These are phyloP conservation scores for Phyllosticta ampelicida DNA, from an alignment of 2,329 filamentous ascomycete genomes.

Conservation along the genomic window DNA sequence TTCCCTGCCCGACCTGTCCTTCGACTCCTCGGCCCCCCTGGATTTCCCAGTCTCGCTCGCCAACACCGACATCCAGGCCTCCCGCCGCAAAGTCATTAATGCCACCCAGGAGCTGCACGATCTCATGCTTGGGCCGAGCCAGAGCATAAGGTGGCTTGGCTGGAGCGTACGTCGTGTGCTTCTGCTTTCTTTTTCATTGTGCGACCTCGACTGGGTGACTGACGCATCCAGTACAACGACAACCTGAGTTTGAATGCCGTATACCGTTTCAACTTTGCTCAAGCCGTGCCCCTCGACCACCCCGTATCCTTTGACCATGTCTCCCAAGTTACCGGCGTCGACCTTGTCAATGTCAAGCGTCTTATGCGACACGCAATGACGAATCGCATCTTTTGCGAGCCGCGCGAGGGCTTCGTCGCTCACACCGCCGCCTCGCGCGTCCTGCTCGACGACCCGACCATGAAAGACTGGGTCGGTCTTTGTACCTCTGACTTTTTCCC, in stretches of 20 bases:
- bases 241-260: slow-evolving; percentile 13
- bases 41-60: slow-evolving; percentile 13
- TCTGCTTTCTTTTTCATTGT: slow-evolving; percentile 3
- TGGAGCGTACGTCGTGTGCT: slow-evolving; percentile 14
- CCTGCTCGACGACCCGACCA: slow-evolving; percentile 10
- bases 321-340: slow-evolving; percentile 4
- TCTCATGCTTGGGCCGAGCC: slow-evolving; percentile 15
- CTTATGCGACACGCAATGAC: slow-evolving; percentile 31
- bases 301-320: slow-evolving; percentile 11
- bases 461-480: slow-evolving; percentile 13
- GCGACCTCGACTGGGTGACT: background rate
- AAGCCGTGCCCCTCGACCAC: slow-evolving; percentile 11
- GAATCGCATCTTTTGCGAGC: slow-evolving; percentile 33
- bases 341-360: slow-evolving; percentile 19
- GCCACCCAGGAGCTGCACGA: slow-evolving; percentile 16
- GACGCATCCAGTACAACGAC: slow-evolving; percentile 12
- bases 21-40: slow-evolving; percentile 11
- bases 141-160: slow-evolving; percentile 13
- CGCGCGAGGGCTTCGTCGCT: slow-evolving; percentile 26
- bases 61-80: slow-evolving; percentile 13
- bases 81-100: slow-evolving; percentile 14
- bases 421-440: slow-evolving; percentile 25
- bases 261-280: slow-evolving; percentile 13
- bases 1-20: slow-evolving; percentile 12
- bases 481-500: slow-evolving; percentile 13